Evolutionary conservation across 2,329 filamentous ascomycete genomes (phyloP), one percentile per base, ranked within the genome.

Genomic region (Capronia coronata): DNA sequence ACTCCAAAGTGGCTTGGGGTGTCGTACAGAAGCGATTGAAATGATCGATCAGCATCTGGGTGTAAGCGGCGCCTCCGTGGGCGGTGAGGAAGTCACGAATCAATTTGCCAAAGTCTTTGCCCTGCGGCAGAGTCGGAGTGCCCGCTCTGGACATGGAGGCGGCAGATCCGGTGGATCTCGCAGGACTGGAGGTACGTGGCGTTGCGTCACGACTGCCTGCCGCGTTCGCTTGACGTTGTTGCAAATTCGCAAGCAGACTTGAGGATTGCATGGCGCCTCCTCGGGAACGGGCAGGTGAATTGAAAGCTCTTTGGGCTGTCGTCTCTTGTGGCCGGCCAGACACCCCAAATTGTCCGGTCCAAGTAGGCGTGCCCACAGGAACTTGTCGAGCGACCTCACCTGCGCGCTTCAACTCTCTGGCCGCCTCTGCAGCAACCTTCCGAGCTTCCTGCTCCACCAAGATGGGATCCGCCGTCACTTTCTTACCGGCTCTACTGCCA

Each of bases 1-100:
- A 97, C 65, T 89, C 84, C 14, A 80, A 78, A 44, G 83, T 84
- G 53, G 86, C 78, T 54, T 80, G 77, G 21, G 75, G 68, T 37
- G 80, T 86, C 18, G 77, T 78, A 63, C 88, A 94, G 61, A 82
- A 86, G 11, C 80, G 79, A 66, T 90, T 87, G 67, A 96, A 97
- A 62, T 95, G 88, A 62, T 94, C 86, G 19, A 95, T 85, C 38
- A 96, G 69, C 74, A 88, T 83, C 70, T 94, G 88, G 35, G 86
- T 90, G 3, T 87, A 82, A 4, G 86, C 87, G 27, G 79, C 77
- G 2, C 89, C 89, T 8, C 86, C 86, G 48, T 94, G 88, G 19
- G 80, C 75, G 38, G 77, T 75, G 57, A 97, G 82, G 60, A 89
- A 97, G 35, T 84, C 79, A 32, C 83, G 82, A 49, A 96, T 94